Evolutionary conservation across 1,284 basidiomycete genomes (phyloP).

Genomic region (Cryptococcus sp.): DNA sequence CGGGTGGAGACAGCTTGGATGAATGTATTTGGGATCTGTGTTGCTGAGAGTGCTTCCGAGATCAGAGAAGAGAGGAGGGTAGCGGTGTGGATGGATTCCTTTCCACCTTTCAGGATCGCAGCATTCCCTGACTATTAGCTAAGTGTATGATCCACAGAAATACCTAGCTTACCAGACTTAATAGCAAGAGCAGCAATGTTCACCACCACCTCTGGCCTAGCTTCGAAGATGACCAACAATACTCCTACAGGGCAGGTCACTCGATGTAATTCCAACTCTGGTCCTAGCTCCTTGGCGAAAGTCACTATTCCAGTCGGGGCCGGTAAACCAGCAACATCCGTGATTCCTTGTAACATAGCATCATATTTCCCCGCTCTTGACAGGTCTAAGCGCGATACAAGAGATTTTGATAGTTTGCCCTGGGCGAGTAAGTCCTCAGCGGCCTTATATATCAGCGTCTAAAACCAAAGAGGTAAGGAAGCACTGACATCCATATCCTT

Average conservation of each 20-base stretch:
- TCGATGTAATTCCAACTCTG: constrained; percentile 80
- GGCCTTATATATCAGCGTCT: constrained; percentile 52
- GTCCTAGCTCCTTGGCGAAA: constrained; percentile 83
- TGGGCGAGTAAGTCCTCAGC: constrained; percentile 71
- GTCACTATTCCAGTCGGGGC: constrained; percentile 84
- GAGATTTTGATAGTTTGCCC: constrained; percentile 74
- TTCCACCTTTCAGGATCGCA: constrained; percentile 94
- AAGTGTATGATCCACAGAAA: not conserved
- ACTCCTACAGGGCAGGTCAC: constrained; percentile 97
- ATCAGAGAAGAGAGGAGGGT: constrained; percentile 73
- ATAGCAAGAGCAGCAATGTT: constrained; percentile 96
- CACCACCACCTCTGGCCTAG: constrained; percentile 94
- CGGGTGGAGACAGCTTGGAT: constrained; percentile 91
- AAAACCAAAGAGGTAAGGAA: not conserved
- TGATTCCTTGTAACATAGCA: constrained; percentile 82
- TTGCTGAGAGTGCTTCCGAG: constrained; percentile 66
- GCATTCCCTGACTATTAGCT: constrained; percentile 64
- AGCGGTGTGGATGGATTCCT: constrained; percentile 79
- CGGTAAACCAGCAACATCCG: constrained; percentile 77
- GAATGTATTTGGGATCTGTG: constrained; percentile 70
- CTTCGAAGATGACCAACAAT: constrained; percentile 94
- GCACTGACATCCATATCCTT: constrained; percentile 67
- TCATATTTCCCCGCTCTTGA: constrained; percentile 85
- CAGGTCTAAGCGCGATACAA: constrained; percentile 84
- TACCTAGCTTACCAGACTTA: constrained; percentile 70